Conservation (phyloP, 1,284 basidiomycete genomes). For the Tausonia pullulans region DNA sequence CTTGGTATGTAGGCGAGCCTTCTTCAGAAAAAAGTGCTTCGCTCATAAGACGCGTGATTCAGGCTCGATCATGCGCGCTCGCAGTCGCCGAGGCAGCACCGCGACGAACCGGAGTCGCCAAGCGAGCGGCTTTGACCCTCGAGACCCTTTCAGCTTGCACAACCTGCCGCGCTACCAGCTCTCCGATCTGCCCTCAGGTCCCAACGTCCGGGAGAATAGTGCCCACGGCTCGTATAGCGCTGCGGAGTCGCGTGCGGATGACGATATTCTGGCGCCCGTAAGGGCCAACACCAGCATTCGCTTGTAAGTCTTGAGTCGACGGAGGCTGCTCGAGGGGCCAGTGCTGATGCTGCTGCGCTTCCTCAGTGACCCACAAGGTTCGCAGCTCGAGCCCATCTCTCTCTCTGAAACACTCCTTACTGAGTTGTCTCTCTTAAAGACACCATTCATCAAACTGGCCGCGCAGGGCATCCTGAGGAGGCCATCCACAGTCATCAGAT, state of each 20-base stretch:
- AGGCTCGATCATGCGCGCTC: constrained; percentile 72
- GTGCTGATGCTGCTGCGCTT: neutral
- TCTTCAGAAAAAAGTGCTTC: too few species aligned
- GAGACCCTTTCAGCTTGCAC: constrained; percentile 6
- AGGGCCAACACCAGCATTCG: neutral
- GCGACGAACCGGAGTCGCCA: neutral
- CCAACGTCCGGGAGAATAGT: neutral
- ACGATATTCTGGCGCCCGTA: neutral
- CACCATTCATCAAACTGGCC: constrained; percentile 1
- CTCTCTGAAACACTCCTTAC: too few species aligned
- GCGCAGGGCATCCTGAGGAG: constrained; percentile 16
- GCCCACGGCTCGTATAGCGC: neutral
- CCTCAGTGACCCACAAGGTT: neutral
- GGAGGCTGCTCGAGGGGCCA: neutral
- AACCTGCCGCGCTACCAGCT: constrained; percentile 8
- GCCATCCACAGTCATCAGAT: neutral
- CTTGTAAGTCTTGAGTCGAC: too few species aligned
- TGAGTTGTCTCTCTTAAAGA: neutral
- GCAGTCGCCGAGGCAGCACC: constrained; percentile 27
- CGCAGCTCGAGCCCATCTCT: neutral
- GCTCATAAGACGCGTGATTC: too few species aligned
- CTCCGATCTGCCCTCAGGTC: neutral
- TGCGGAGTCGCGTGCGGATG: neutral
- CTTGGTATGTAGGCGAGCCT: constrained; percentile 37
- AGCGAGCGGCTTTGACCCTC: constrained; percentile 5